Conservation (phyloP, 306 rosid genomes). For the Albizia julibrissin region DNA sequence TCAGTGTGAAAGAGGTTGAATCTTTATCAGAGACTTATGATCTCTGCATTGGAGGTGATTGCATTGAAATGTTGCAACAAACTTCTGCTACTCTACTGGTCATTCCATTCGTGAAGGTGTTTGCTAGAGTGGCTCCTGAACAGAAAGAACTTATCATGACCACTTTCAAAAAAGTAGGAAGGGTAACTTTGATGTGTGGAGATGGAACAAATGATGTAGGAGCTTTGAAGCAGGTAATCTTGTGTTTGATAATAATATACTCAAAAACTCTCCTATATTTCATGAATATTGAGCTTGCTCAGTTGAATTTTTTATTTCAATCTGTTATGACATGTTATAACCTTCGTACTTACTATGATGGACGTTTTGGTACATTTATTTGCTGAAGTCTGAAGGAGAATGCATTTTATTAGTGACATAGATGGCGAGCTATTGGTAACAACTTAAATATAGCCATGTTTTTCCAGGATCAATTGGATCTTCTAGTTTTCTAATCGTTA, state of each 20-base stretch:
- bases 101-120: conserved; percentile 93
- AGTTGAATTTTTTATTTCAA: conserved; percentile 7
- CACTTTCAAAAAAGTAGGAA: conserved; percentile 90
- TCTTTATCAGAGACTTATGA: conserved; percentile 81
- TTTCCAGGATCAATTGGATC: neutral
- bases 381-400: conserved; percentile 7
- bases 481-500: conserved; percentile 12
- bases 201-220: conserved; percentile 99
- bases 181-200: conserved; percentile 96
- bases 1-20: conserved; percentile 81
- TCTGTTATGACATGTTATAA: neutral
- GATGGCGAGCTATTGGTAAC: conserved; percentile 1
- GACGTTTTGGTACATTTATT: conserved; percentile 17
- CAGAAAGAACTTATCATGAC: conserved; percentile 98
- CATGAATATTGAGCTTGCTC: conserved; percentile 28
- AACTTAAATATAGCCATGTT: conserved; percentile 5
- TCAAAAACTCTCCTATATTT: neutral
- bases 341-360: neutral
- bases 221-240: conserved; percentile 90
- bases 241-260: conserved; percentile 8
- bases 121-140: conserved; percentile 99
- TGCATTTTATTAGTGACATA: neutral
- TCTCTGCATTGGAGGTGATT: conserved; percentile 97
- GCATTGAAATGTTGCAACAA: conserved; percentile 88
- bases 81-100: conserved; percentile 71